These are phyloP conservation scores for Aureobasidium sp. DNA, from an alignment of 2,329 filamentous ascomycete species.

Conservation along the genomic window DNA sequence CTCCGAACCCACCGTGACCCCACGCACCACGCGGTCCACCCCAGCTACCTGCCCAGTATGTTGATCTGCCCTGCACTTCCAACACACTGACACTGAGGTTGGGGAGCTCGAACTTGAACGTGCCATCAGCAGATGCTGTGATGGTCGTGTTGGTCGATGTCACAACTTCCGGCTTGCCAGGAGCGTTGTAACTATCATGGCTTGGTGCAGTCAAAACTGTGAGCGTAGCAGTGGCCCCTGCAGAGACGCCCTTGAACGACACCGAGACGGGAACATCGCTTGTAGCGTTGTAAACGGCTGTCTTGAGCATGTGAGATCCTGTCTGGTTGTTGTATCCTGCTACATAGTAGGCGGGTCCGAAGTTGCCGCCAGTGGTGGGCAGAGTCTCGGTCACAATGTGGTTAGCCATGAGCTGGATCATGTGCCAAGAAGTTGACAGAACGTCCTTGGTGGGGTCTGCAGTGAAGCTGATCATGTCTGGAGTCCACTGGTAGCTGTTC, in stretches of 20 bases:
- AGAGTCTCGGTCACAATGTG: slow-evolving; percentile 34
- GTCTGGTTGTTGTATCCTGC: slow-evolving; percentile 33
- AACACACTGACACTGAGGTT: slow-evolving; percentile 52
- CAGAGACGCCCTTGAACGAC: slow-evolving; percentile 28
- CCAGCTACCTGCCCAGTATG: slow-evolving; percentile 11
- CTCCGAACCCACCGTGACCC: slow-evolving; percentile 6
- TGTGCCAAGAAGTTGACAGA: slow-evolving; percentile 20
- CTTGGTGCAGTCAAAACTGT: slow-evolving; percentile 35
- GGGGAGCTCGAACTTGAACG: slow-evolving; percentile 47
- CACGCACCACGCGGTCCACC: background rate
- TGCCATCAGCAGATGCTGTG: slow-evolving; percentile 40
- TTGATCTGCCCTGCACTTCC: slow-evolving; percentile 28
- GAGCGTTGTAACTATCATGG: slow-evolving; percentile 22
- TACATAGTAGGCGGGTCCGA: slow-evolving; percentile 38
- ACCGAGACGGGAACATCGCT: slow-evolving; percentile 29
- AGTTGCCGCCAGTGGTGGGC: slow-evolving; percentile 26
- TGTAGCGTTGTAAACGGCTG: slow-evolving; percentile 42
- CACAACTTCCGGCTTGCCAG: slow-evolving; percentile 42
- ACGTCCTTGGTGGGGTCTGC: slow-evolving; percentile 29
- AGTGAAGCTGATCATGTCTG: slow-evolving; percentile 33
- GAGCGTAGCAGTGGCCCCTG: slow-evolving; percentile 29
- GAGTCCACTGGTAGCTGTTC: slow-evolving; percentile 21
- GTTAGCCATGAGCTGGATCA: slow-evolving; percentile 33
- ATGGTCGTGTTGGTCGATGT: slow-evolving; percentile 35
- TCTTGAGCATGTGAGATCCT: slow-evolving; percentile 35